Base-by-base conservation (phyloP, 1,139 yeast genomes). In the Suhomyces wounanorum region DNA sequence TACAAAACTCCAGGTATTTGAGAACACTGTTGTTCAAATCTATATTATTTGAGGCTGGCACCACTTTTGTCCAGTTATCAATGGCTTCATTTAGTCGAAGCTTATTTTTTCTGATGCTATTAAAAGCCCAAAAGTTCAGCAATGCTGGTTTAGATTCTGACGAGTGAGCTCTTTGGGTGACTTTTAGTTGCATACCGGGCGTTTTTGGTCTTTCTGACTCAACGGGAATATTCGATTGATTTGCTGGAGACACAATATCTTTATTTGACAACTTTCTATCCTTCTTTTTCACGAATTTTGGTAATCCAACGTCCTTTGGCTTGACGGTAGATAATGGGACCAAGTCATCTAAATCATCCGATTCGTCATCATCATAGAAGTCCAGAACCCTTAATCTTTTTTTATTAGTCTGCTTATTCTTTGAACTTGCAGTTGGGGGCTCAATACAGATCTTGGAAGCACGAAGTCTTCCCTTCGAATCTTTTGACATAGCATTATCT, bases 261-360 rank as follows among this genome's bases (percentile, higher is more conserved):
- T 31, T 31, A 28, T 11, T 14, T n/a, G 8, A 23, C 8, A 26
- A 17, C 9, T 11, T n/a, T 17, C 49, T 17, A 30, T 46, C 38
- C 26, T 37, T 46, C 26, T 41, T 46, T 31, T 41, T 46, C 25
- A 46, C 43, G 18, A 14, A 46, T 21, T 37, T 46, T 31, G 42
- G 49, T 21, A 26, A 17, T 5, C 18, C 13, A 21, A 18, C 14
- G 14, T 21, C 33, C 33, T 14, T 43, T 21, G 33, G 9, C 9
- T 8, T 25, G 37, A 41, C 30, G 7, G 33, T 8, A n/a, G 31
- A 31, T 25, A 25, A 37, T n/a, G 16, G 13, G 3, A 18, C 28
- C 10, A 17, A 14, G 17, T 8, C 23, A 23, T 13, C 39, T 30
- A n/a, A 3, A 7, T 33, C 38, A 21, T 42, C 44, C 2, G 11